Base-by-base conservation (phyloP, 176 grass and related monocot species). In the Dendrocalamus sinicus region DNA sequence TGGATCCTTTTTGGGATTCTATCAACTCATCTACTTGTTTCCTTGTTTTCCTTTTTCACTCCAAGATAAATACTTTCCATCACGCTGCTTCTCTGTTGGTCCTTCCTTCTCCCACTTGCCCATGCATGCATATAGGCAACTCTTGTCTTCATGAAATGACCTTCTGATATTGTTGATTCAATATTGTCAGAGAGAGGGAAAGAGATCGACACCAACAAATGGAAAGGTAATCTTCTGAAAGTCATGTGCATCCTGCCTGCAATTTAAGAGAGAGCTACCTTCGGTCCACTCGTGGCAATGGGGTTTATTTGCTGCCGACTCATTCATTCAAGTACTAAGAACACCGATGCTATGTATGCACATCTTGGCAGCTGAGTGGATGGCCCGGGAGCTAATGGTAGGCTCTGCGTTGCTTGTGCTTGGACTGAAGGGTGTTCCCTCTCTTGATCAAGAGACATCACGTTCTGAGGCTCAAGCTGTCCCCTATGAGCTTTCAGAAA, bases 381-480 rank as follows among this genome's bases (percentile, higher is more conserved):
- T 62, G 59, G n/a, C n/a, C n/a, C 59, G 59, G 59, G 59, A 62
- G n/a, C 59, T 62, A 62, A 60, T 62, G 59, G 9, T 62, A 62
- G 26, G 59, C 59, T 62, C 59, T 62, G 59, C n/a, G n/a, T 24
- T 26, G n/a, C 59, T 12, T 62, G n/a, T 24, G 59, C 59, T 62
- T 62, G 59, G 59, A 26, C 59, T 12, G n/a, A 61, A 26, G 59
- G 59, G 59, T 62, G n/a, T 23, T 26, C 57, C 57, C 9, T 59
- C 57, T n/a, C 22, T 11, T n/a, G 20, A 59, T 10, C 57, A 60
- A 23, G 57, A 54, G 22, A 23, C 57, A 60, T 60, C 22, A 4
- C 22, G 9, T 23, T 60, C 57, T 60, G 22, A 60, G 23, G 9
- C 22, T 59, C 55, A 59, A 10, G 55, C 20, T n/a, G 20, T 12